Evolutionary conservation across 768 basidiomycete genomes (phyloP), one percentile per base, ranked within the genome.

Genomic region (Amanita jacksonii): DNA sequence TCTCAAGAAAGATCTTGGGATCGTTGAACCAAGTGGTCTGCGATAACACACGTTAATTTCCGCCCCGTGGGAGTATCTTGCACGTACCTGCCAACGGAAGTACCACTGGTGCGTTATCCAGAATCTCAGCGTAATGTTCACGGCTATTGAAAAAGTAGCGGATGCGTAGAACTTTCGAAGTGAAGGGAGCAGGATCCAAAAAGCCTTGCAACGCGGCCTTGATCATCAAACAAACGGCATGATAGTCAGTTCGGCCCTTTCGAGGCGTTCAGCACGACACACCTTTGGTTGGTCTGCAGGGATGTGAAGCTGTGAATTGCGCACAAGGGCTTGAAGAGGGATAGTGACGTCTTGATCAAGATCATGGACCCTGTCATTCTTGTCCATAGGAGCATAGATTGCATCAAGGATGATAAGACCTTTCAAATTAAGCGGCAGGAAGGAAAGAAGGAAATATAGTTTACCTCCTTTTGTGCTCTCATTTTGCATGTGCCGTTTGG

Each of bases 131-230:
- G 54, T 79, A 85, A 57, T 93, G 90, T 61, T 65, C 54, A 47
- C 73, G 73, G 32, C 77, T 79, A 54, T 74, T 72, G 69, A 93
- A 96, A 37, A 73, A 62, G 62, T 93, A 93, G 35, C 77, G 76
- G 30, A 93, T 68, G 23, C 77, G 69, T 41, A 92, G 64, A 4
- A 66, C 66, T 65, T 93, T 92, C 38, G 72, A 62, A 43, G 73
- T 68, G n/a, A 77, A 77, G 10, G 85, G 80, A 13, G 81, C 79
- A 45, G 86, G 85, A 64, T 94, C 90, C 56, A 76, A 80, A 66
- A 96, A 91, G n/a, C 90, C 90, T 55, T 87, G 80, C 31, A 94
- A 68, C 20, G 77, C 74, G 47, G 78, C 67, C 85, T 85, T 51
- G n/a, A n/a, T n/a, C n/a, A n/a, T n/a, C n/a, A n/a, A n/a, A n/a